Evolutionary conservation across 129 eudicot genomes (phyloP).

Genomic region (Centrapalus pauciflorus): DNA sequence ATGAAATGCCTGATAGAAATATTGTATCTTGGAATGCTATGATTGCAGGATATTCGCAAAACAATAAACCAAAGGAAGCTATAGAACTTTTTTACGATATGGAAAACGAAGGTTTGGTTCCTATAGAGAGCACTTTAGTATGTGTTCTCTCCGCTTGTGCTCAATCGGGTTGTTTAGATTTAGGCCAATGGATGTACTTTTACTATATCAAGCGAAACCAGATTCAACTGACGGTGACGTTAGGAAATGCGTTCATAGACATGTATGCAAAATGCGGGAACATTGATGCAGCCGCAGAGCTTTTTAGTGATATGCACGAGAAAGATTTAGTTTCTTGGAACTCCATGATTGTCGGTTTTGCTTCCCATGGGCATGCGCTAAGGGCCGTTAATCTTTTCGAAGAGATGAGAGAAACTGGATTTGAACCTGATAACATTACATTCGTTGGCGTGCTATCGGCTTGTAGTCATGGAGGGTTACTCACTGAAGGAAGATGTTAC

Average conservation of each 20-base stretch:
- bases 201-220: slow-evolving; percentile 35
- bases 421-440: slow-evolving; percentile 54
- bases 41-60: slow-evolving; percentile 51
- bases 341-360: slow-evolving; percentile 58
- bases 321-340: slow-evolving; percentile 54
- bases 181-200: slow-evolving; percentile 70
- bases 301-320: slow-evolving; percentile 39
- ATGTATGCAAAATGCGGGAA: slow-evolving; percentile 85
- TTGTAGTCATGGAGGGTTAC: slow-evolving; percentile 56
- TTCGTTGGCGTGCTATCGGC: slow-evolving; percentile 52
- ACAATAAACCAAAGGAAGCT: slow-evolving; percentile 48
- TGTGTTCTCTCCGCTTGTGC: slow-evolving; percentile 65
- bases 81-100: slow-evolving; percentile 50
- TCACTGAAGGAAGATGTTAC: slow-evolving; percentile 48
- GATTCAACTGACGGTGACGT: slow-evolving; percentile 38
- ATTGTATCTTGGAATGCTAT: slow-evolving; percentile 69
- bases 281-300: slow-evolving; percentile 39
- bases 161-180: slow-evolving; percentile 55
- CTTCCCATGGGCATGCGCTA: slow-evolving; percentile 51
- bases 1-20: slow-evolving; percentile 60
- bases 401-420: slow-evolving; percentile 41
- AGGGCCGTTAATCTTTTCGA: slow-evolving; percentile 37
- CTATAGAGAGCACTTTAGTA: slow-evolving; percentile 50
- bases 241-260: slow-evolving; percentile 68
- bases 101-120: slow-evolving; percentile 49